Base-by-base conservation (phyloP, 23 red algal genomes). In the Chondrus crispus region DNA sequence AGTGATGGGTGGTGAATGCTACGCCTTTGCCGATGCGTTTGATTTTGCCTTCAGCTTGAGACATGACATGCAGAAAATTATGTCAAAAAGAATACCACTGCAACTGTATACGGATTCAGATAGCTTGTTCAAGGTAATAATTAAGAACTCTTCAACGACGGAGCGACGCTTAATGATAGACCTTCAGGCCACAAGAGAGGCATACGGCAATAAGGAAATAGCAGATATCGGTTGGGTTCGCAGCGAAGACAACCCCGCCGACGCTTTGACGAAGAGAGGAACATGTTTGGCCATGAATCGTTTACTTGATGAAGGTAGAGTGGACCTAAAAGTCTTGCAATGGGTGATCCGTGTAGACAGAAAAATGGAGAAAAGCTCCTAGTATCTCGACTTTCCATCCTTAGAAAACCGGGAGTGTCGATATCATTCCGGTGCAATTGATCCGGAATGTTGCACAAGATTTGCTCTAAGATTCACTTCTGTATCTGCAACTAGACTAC, bases 141-240 rank as follows among this genome's bases (percentile, higher is more conserved):
- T 52, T 16, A 10, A 69, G 54, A 33, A 11, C n/a, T 63, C 46
- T 39, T 29, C 64, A 29, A 79, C 87, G 14, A 81, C 64, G 9
- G 87, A 91, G 68, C 44, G 55, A 24, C 87, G 73, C 4, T 66
- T 91, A 3, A 79, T 91, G 72, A 62, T 91, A 1, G 87, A 91
- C 28, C 30, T 91, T 3, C 20, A 36, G 24, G 48, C 72, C 7
- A 66, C 68, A 4, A 74, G 66, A 5, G 64, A 89, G 19, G 85
- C 85, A 8, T 89, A 74, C 26, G 16, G 5, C 7, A 29, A 48
- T 2, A 41, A 63, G 12, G 85, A 89, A 79, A 89, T 89, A 32
- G 29, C 11, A 29, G 54, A 89, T 32, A 50, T 91, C 33, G 71
- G 87, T 28, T 68, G 46, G 46, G 69, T 91, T 41, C 2, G 16